Conservation (phyloP, 768 basidiomycete genomes). For the Saitozyma podzolica region DNA sequence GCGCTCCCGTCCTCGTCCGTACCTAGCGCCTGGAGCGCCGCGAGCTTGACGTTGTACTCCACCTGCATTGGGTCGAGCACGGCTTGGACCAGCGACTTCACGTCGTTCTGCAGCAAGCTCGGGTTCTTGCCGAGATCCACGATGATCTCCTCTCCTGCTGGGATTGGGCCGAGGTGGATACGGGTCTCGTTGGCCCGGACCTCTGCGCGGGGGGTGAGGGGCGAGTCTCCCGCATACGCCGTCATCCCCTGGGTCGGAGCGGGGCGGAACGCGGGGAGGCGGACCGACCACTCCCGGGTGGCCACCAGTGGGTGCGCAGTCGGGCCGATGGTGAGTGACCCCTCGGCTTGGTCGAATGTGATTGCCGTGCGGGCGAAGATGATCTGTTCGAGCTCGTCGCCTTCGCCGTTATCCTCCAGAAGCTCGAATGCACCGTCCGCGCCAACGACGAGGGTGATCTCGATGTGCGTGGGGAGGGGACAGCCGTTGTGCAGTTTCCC, state of each 20-base stretch:
- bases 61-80: conserved; percentile 13
- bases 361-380: conserved; percentile 11
- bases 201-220: not conserved
- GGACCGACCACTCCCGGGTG: conserved; percentile 9
- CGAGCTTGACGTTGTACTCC: conserved; percentile 7
- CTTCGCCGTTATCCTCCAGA: conserved; percentile 20
- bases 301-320: not conserved
- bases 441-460: conserved; percentile 18
- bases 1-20: conserved; percentile 5
- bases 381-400: conserved; percentile 9
- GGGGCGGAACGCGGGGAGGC: conserved; percentile 11
- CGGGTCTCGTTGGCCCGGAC: conserved; percentile 3
- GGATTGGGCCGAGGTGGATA: conserved; percentile 8
- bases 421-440: conserved; percentile 19
- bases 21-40: conserved; percentile 4
- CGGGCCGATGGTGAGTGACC: conserved; percentile 12
- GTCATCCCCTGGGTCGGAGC: not conserved
- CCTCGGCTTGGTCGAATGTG: conserved; percentile 8
- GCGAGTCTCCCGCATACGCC: not conserved
- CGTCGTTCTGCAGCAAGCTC: conserved; percentile 2
- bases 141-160: conserved; percentile 2
- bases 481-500: conserved; percentile 12
- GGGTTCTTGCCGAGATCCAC: conserved; percentile 8
- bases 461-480: conserved; percentile 13
- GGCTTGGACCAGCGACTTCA: not conserved